Conservation (phyloP, 2,329 filamentous ascomycete species). For the Curvularia hawaiiensis region DNA sequence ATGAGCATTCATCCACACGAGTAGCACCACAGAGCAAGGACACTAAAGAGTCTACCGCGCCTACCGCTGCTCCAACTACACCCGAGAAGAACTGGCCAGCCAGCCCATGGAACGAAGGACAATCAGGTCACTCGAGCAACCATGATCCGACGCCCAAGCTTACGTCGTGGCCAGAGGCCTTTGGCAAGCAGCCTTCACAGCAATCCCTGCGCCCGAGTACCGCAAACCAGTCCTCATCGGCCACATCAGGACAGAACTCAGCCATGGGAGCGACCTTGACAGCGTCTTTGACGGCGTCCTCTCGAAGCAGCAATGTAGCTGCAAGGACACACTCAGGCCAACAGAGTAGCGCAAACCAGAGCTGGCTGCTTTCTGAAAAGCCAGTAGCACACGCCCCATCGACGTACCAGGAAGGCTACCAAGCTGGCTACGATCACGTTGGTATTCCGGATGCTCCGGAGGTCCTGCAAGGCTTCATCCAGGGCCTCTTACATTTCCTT, state of each 20-base stretch:
- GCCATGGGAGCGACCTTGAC: conserved; percentile 6
- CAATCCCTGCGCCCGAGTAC: conserved; percentile 25
- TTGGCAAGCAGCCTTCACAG: conserved; percentile 31
- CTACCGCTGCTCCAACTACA: conserved; percentile 32
- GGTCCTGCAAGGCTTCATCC: conserved; percentile 42
- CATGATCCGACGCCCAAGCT: conserved; percentile 34
- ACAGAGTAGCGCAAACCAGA: conserved; percentile 26
- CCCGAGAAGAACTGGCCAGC: conserved; percentile 46
- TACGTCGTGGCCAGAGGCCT: conserved; percentile 39
- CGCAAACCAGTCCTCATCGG: conserved; percentile 7
- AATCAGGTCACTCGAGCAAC: conserved; percentile 26
- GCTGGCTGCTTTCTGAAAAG: conserved; percentile 31
- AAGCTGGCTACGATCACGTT: conserved; percentile 44
- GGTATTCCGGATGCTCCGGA: conserved; percentile 40
- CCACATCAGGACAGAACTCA: conserved; percentile 15
- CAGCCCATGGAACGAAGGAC: conserved; percentile 44
- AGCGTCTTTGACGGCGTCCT: conserved; percentile 15
- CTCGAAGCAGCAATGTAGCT: conserved; percentile 19
- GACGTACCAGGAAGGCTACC: conserved; percentile 48
- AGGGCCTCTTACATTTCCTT: conserved; percentile 40
- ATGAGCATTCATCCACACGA: conserved; percentile 48
- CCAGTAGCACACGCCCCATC: conserved; percentile 30
- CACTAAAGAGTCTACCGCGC: conserved; percentile 22
- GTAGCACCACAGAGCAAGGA: conserved; percentile 31
- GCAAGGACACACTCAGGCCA: conserved; percentile 23